Percentiles rank a stretch among this genome's conserved stretches.
Evolutionary conservation across 164 flowering plant genomes (phyloP).

Genomic region (Kingdonia uniflora): DNA sequence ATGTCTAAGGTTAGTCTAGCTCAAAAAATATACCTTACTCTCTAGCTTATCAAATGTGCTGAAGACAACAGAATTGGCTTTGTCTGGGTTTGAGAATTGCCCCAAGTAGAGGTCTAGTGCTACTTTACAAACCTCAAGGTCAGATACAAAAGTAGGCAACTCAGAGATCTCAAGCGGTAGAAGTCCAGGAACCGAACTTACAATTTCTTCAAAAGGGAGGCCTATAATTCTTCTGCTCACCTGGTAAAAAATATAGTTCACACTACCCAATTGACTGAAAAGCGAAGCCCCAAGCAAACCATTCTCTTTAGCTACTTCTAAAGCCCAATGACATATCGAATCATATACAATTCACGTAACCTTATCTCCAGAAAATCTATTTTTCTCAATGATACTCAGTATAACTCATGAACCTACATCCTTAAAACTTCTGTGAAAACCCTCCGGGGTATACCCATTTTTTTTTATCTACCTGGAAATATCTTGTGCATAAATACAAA

Average conservation of each 20-base stretch:
- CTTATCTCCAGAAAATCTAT: conserved; percentile 6
- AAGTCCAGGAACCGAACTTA: no score
- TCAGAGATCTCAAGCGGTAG: no score
- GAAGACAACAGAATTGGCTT: no score
- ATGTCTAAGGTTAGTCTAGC: conserved; percentile 14
- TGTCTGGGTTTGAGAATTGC: conserved; percentile 6
- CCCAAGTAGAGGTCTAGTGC: no score
- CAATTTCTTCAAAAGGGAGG: conserved; percentile 16
- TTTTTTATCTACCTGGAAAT: no score
- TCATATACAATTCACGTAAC: conserved; percentile 32
- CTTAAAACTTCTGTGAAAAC: conserved; percentile 14
- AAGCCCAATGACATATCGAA: conserved; percentile 33
- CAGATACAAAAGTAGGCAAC: no score
- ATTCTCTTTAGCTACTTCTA: no score
- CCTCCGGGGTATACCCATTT: neutral
- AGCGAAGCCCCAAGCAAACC: neutral
- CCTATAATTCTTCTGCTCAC: no score
- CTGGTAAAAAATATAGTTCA: no score
- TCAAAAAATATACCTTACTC: no score
- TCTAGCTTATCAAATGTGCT: conserved; percentile 28
- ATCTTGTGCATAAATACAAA: no score
- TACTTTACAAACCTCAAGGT: no score
- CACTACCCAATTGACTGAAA: conserved; percentile 13
- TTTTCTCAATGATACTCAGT: conserved; percentile 15
- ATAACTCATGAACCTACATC: conserved; percentile 25